Base-by-base conservation (phyloP, 1,284 basidiomycete species). In the Sporisorium reilianum region DNA sequence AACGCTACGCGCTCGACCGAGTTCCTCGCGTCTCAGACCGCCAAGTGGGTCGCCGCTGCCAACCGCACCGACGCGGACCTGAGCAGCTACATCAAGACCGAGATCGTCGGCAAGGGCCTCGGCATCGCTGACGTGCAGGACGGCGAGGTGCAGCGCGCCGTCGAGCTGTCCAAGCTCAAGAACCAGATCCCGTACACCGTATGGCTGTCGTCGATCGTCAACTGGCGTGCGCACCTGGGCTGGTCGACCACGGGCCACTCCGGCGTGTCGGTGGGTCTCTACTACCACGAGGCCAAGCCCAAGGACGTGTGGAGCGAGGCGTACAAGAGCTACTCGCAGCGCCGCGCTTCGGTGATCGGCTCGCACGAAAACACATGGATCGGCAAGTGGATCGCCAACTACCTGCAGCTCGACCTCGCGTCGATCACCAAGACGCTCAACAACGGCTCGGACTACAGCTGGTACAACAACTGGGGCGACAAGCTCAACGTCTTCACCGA, bases 321-420 rank as follows among this genome's bases (percentile, higher is more conserved):
- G 61, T 57, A 66, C 56, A 60, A 59, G 56, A 34, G 41, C 1
- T 70, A 70, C 67, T 32, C 51, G 38, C n/a, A 46, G 26, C 54
- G 66, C 5, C 56, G 65, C 5, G 20, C 57, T 11, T 59, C 54
- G 20, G 59, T 77, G 18, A 51, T 58, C 22, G 79, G 78, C 14
- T 77, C 75, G 38, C 78, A 80, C 71, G 76, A 77, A n/a, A 81
- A 81, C 71, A 78, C 78, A 2, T 80, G 71, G 74, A 75, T 81
- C 61, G 78, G 74, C 20, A 44, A 71, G 23, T 81, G 66, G 69
- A 80, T 75, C 42, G 57, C 60, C 20, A 12, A 51, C 12, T 73
- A 49, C 54, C 77, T 80, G 23, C 25, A 64, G 23, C 63, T 81
- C 14, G 78, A 80, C 63, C 62, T 81, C 11, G 41, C 32, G 2